Evolutionary conservation across 2,329 filamentous ascomycete species (phyloP).

Genomic region (Nothophoma quercina): DNA sequence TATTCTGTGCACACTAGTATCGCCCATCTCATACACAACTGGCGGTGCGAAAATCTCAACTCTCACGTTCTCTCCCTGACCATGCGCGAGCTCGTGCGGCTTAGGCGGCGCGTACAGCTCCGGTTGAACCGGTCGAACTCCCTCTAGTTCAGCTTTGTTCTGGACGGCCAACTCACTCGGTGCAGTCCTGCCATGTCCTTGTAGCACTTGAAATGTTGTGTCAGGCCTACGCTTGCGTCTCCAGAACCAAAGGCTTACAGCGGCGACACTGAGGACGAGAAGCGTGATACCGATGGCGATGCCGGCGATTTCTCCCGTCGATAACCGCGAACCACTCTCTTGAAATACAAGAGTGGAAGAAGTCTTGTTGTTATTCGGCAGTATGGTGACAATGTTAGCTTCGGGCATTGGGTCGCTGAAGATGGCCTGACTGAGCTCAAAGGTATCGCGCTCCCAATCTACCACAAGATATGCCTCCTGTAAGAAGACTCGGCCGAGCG

Average conservation of each 20-base stretch:
- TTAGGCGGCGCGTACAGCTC: neutral
- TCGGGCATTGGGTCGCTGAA: conserved; percentile 41
- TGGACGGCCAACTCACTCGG: neutral
- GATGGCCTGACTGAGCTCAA: conserved; percentile 57
- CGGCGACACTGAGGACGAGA: conserved; percentile 36
- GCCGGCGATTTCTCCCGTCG: conserved; percentile 52
- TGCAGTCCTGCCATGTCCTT: neutral
- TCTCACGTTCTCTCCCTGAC: too few relatives aligned
- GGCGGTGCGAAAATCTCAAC: neutral
- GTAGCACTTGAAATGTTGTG: neutral
- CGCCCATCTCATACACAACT: neutral
- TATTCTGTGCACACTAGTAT: neutral
- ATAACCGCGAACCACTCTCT: conserved; percentile 15
- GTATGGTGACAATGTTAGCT: conserved; percentile 36
- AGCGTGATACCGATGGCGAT: conserved; percentile 52
- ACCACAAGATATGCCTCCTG: conserved; percentile 68
- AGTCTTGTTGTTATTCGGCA: conserved; percentile 42
- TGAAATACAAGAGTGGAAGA: conserved; percentile 33
- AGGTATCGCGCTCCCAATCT: conserved; percentile 58
- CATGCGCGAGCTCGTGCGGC: neutral
- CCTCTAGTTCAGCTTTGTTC: neutral
- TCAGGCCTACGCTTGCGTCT: conserved; percentile 27
- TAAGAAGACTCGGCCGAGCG: conserved; percentile 72
- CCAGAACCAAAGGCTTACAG: conserved; percentile 47
- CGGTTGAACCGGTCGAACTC: neutral